Conservation (phyloP, 1,139 yeast genomes). For the Debaryomyces coudertii region DNA sequence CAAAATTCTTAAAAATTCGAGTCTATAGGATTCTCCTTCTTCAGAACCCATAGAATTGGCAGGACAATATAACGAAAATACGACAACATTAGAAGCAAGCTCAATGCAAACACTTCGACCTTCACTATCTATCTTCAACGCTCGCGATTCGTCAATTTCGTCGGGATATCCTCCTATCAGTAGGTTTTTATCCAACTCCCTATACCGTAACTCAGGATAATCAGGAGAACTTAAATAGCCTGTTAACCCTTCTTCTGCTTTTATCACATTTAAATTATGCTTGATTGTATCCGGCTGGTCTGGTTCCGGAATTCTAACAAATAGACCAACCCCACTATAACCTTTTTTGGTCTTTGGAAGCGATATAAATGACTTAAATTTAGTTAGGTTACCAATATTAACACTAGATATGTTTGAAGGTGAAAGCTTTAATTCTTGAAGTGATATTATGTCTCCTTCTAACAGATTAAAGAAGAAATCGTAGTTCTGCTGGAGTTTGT, state of each 20-base stretch:
- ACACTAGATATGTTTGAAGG: constrained; percentile 45
- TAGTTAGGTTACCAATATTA: constrained; percentile 57
- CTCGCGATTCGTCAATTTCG: constrained; percentile 36
- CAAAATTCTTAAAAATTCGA: constrained; percentile 58
- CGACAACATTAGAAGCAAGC: constrained; percentile 59
- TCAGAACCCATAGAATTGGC: constrained; percentile 79
- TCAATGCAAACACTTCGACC: constrained; percentile 84
- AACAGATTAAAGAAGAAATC: constrained; percentile 54
- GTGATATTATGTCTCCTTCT: constrained; percentile 74
- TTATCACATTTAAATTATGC: constrained; percentile 51
- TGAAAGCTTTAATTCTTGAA: constrained; percentile 84
- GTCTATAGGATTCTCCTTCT: constrained; percentile 67
- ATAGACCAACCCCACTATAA: constrained; percentile 90
- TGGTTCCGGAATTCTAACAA: constrained; percentile 56
- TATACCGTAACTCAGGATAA: constrained; percentile 19
- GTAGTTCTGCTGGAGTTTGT: constrained; percentile 48
- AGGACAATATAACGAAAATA: constrained; percentile 87
- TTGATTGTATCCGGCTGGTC: constrained; percentile 41
- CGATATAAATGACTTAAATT: constrained; percentile 67
- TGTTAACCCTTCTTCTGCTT: constrained; percentile 91
- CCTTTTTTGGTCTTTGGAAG: constrained; percentile 73
- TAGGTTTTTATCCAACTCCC: constrained; percentile 25
- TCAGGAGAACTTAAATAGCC: constrained; percentile 52
- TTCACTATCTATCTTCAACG: constrained; percentile 67
- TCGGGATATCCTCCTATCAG: constrained; percentile 77